Conservation (phyloP, 2,329 filamentous ascomycete genomes). For the Xylaria sp. region DNA sequence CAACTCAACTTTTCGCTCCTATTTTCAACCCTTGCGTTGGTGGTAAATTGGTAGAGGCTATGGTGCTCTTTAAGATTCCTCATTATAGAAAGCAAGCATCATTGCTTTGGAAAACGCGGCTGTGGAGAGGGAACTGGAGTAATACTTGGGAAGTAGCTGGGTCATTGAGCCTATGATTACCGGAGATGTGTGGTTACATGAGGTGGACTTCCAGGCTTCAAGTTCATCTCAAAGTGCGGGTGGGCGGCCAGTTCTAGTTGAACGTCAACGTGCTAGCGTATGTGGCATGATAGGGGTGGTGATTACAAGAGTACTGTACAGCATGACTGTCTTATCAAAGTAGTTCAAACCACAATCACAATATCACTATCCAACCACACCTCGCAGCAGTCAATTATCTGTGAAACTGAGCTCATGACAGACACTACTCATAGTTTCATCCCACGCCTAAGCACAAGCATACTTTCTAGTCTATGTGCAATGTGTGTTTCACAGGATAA, state of each 20-base stretch:
- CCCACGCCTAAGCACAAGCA: neutral
- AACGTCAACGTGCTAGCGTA: neutral
- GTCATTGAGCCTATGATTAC: slow-evolving; percentile 5
- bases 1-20: slow-evolving; percentile 3
- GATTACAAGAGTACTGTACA: neutral
- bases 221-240: neutral
- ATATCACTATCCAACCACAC: slow-evolving; percentile 8
- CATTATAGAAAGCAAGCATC: neutral
- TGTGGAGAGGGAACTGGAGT: neutral
- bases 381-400: no score
- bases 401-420: neutral
- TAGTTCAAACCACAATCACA: slow-evolving; percentile 25
- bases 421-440: neutral
- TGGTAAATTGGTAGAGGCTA: slow-evolving; percentile 6
- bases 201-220: neutral
- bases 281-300: neutral
- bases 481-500: neutral
- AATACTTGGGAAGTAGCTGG: slow-evolving; percentile 7
- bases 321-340: slow-evolving; percentile 1
- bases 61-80: slow-evolving; percentile 1
- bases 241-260: neutral
- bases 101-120: slow-evolving; percentile 4
- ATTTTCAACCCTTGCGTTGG: neutral
- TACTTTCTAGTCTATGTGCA: neutral
- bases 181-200: slow-evolving; percentile 6